Conservation (phyloP, 306 rosid genomes). For the Cucumis cinereus region DNA sequence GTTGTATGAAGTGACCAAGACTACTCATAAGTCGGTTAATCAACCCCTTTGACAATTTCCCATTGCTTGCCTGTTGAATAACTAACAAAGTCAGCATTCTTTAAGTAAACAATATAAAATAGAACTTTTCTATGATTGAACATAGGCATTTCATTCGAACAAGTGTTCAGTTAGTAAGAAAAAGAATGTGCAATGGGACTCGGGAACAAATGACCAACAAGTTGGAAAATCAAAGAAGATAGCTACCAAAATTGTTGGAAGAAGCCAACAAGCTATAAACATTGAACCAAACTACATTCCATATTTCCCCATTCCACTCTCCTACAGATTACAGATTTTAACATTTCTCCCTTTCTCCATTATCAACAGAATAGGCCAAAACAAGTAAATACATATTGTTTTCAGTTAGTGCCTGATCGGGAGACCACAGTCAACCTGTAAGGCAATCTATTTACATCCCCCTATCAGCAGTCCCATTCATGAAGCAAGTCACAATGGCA, state of each 20-base stretch:
- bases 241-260: not conserved
- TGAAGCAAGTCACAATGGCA: not conserved
- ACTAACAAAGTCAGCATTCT: constrained; percentile 9
- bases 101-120: not conserved
- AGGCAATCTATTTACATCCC: not conserved
- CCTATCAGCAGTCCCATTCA: not conserved
- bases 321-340: not conserved
- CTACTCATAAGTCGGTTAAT: constrained; percentile 85
- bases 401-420: not conserved
- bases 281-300: not conserved
- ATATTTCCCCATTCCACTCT: not conserved
- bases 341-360: not conserved
- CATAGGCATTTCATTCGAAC: not conserved
- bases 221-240: not conserved
- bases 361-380: not conserved
- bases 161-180: not conserved
- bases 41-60: constrained; percentile 79
- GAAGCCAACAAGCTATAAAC: not conserved
- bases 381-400: not conserved
- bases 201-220: not conserved
- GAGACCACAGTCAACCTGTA: not conserved
- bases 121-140: not conserved
- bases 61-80: constrained; percentile 84
- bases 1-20: constrained; percentile 94
- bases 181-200: not conserved